phyloP scores from a whole-genome alignment of 2,329 filamentous ascomycete genomes.

The Phialophora verrucosa region DNA sequence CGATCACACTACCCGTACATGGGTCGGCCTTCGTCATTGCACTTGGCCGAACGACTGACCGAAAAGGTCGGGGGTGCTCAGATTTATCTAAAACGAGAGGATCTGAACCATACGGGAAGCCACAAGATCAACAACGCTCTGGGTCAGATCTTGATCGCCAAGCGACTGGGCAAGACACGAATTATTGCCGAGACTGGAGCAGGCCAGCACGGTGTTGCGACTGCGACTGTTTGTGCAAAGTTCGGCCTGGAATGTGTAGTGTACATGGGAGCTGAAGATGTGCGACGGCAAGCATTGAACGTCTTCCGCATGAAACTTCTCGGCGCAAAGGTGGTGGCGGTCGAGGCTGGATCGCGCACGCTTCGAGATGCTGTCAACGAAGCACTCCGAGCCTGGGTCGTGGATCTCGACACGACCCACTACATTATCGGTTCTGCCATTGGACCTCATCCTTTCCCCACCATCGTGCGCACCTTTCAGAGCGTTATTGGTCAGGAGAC shows the following conservation, averaged over 20 bases:
- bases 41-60: conserved; percentile 85
- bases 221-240: conserved; percentile 95
- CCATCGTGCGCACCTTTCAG: conserved; percentile 96
- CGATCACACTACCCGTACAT: conserved; percentile 96
- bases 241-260: conserved; percentile 98
- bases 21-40: conserved; percentile 89
- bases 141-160: conserved; percentile 86
- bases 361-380: conserved; percentile 92
- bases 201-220: conserved; percentile 96
- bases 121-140: conserved; percentile 99
- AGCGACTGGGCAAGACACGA: conserved; percentile 86
- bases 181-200: conserved; percentile 98
- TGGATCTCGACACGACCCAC: conserved; percentile 89
- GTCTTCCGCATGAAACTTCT: conserved; percentile 98
- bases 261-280: conserved; percentile 98
- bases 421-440: conserved; percentile 99
- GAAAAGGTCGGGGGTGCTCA: conserved; percentile 89
- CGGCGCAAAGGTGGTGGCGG: conserved; percentile 88
- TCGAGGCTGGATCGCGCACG: conserved; percentile 85
- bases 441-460: conserved; percentile 96
- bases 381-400: conserved; percentile 91
- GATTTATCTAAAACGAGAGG: conserved; percentile 97
- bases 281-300: conserved; percentile 92
- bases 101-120: conserved; percentile 95
- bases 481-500: conserved; percentile 95